Evolutionary conservation across 1,139 yeast species (phyloP).

Genomic region (Hyphopichia fennica): DNA sequence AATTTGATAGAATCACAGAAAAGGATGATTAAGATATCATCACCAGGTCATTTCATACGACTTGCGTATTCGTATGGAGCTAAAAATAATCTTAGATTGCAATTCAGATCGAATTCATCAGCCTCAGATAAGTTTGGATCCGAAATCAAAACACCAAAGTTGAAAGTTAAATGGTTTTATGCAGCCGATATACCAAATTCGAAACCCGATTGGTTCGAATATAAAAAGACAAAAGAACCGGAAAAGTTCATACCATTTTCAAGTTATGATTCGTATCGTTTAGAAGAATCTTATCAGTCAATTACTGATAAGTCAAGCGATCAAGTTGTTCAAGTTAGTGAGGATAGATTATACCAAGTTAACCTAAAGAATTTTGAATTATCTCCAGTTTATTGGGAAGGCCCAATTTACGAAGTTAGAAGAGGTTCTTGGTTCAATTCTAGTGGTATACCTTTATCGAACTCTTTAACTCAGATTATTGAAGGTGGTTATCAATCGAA

Average conservation of each 20-base stretch:
- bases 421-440: conserved; percentile 82
- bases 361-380: conserved; percentile 55
- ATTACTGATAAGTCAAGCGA: neutral
- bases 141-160: conserved; percentile 10
- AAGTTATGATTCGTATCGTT: conserved; percentile 54
- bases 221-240: conserved; percentile 50
- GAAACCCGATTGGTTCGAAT: conserved; percentile 62
- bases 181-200: conserved; percentile 75
- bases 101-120: neutral
- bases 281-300: conserved; percentile 52
- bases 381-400: conserved; percentile 83
- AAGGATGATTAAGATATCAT: too few relatives aligned
- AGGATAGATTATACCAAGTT: conserved; percentile 77
- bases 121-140: neutral
- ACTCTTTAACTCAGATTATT: conserved; percentile 51
- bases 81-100: neutral
- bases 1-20: too few relatives aligned
- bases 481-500: conserved; percentile 52
- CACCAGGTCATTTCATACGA: neutral
- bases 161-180: conserved; percentile 63
- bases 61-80: neutral
- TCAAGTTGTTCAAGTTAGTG: conserved; percentile 61
- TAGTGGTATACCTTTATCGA: conserved; percentile 60
- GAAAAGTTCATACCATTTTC: conserved; percentile 71
- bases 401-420: conserved; percentile 80